Evolutionary conservation across 108 stramenopile genomes (phyloP).

Genomic region (Cyclotella atomus): DNA sequence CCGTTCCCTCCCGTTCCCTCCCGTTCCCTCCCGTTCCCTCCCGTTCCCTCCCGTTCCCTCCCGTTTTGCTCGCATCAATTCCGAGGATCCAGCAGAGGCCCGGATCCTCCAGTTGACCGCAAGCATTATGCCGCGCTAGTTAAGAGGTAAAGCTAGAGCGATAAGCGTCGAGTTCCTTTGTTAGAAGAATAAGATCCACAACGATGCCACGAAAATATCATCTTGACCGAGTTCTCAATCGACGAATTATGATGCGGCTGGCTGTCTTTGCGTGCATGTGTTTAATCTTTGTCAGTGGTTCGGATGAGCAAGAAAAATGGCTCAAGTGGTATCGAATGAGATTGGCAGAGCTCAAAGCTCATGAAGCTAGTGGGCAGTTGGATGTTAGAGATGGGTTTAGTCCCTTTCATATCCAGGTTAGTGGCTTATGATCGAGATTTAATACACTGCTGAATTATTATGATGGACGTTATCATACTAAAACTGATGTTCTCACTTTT

Average conservation of each 20-base stretch:
- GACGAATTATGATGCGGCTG: not conserved
- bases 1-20: too few species aligned
- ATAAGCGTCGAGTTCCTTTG: too few species aligned
- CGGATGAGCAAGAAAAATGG: conserved; percentile 3
- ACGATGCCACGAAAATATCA: too few species aligned
- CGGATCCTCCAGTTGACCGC: too few species aligned
- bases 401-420: conserved; percentile 10
- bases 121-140: too few species aligned
- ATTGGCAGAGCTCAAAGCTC: conserved; percentile 6
- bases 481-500: not conserved
- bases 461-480: not conserved
- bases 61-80: too few species aligned
- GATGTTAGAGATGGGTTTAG: not conserved
- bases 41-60: too few species aligned
- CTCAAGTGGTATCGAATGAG: conserved; percentile 1
- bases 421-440: not conserved
- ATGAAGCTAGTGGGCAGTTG: not conserved
- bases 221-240: too few species aligned
- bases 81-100: too few species aligned
- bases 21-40: too few species aligned
- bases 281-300: not conserved
- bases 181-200: too few species aligned
- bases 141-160: too few species aligned
- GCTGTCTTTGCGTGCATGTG: not conserved
- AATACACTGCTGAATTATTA: not conserved